Evolutionary conservation across 176 grass and related monocot species (phyloP).

Genomic region (Juncus inflexus): DNA sequence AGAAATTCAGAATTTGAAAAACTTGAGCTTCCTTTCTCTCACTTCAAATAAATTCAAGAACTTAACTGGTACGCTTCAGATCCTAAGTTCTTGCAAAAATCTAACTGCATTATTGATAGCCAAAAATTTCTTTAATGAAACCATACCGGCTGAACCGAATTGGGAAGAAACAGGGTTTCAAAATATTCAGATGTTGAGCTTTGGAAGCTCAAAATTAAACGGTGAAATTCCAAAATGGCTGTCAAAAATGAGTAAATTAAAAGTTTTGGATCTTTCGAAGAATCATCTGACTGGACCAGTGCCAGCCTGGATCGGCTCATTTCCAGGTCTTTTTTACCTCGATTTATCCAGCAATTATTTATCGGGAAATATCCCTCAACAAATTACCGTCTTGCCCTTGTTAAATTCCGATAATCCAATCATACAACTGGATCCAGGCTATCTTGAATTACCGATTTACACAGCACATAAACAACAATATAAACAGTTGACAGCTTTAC

Average conservation of each 20-base stretch:
- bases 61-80: slow-evolving; percentile 53
- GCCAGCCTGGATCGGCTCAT: slow-evolving; percentile 50
- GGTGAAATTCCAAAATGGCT: slow-evolving; percentile 65
- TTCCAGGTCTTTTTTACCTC: slow-evolving; percentile 57
- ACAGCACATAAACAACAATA: slow-evolving; percentile 46
- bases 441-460: slow-evolving; percentile 63
- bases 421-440: slow-evolving; percentile 41
- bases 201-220: slow-evolving; percentile 33
- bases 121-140: slow-evolving; percentile 48
- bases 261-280: slow-evolving; percentile 54
- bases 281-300: slow-evolving; percentile 56
- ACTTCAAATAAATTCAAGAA: slow-evolving; percentile 49
- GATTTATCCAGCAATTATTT: slow-evolving; percentile 54
- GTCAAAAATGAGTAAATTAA: slow-evolving; percentile 48
- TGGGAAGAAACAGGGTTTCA: slow-evolving; percentile 45
- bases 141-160: slow-evolving; percentile 27
- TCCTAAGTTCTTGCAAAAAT: slow-evolving; percentile 48
- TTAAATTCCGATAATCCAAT: slow-evolving; percentile 37
- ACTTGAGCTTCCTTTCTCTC: slow-evolving; percentile 57
- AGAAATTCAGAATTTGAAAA: slow-evolving; percentile 40
- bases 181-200: slow-evolving; percentile 47
- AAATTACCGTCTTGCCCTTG: slow-evolving; percentile 46
- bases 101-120: slow-evolving; percentile 49
- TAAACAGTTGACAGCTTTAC: slow-evolving; percentile 53
- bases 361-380: slow-evolving; percentile 45